A percentile compares a stretch with the other conserved stretches of the same genome.
Conservation (phyloP, 1,284 basidiomycete species). For the Moesziomyces antarcticus region DNA sequence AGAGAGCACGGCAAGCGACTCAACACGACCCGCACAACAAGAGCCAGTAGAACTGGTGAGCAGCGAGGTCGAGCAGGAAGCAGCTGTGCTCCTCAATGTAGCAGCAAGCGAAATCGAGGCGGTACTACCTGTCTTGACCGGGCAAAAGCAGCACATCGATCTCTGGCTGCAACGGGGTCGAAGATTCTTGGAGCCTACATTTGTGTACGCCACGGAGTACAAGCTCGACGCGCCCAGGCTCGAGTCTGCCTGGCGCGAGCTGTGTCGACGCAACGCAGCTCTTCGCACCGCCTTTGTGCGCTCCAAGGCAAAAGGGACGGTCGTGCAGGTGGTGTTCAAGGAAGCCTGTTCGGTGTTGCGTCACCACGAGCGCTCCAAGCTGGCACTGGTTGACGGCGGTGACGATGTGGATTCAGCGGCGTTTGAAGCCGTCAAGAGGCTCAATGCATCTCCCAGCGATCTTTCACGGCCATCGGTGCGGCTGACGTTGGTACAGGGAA, state of each 20-base stretch:
- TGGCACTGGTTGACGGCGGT: conserved; percentile 1
- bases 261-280: conserved; percentile 12
- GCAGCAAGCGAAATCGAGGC: conserved; percentile 1
- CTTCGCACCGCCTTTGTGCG: conserved; percentile 18
- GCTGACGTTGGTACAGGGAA: conserved; percentile 12
- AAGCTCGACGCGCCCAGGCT: conserved; percentile 4
- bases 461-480: conserved; percentile 16
- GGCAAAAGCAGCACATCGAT: conserved; percentile 19
- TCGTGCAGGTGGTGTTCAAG: conserved; percentile 15
- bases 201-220: conserved; percentile 3
- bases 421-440: conserved; percentile 8
- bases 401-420: conserved; percentile 11
- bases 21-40: neutral
- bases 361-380: conserved; percentile 1
- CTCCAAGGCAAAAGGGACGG: conserved; percentile 1
- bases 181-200: conserved; percentile 21
- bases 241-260: conserved; percentile 8
- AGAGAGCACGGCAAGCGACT: neutral
- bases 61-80: conserved; percentile 2
- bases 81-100: neutral
- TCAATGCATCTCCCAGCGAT: conserved; percentile 13
- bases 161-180: conserved; percentile 16
- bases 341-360: conserved; percentile 4
- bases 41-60: neutral
- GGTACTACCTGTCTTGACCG: conserved; percentile 11